Base-by-base conservation (phyloP, 2,329 filamentous ascomycete species). In the Hypocreales sp. region DNA sequence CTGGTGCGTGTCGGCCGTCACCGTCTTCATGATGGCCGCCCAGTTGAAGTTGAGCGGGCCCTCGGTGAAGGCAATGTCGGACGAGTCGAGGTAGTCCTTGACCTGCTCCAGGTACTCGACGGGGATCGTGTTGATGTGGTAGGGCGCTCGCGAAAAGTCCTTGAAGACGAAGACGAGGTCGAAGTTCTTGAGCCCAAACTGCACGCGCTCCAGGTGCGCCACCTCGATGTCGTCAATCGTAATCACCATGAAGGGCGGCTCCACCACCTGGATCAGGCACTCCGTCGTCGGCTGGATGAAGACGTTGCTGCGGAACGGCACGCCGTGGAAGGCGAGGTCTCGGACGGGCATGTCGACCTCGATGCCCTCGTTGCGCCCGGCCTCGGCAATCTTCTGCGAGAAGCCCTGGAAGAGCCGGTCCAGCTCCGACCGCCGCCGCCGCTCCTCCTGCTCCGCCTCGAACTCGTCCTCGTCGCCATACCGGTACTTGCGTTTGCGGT, bases 21-120 rank as follows among this genome's bases (percentile, higher is more conserved):
- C 86, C 0, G 90, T 98, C 67, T 98, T 98, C 84, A 98, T 98
- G 48, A 98, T 98, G 11, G 86, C 93, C 8, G 81, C 79, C 90
- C 90, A 98, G 64, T 95, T 95, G 31, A 98, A 67, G 59, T 98
- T 98, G 40, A 98, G 72, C 2, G 87, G 90, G 31, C 90, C 90
- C 54, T 98, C 92, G 9, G 74, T 80, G 60, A 77, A 95, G 12
- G 90, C 77, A 46, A 98, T 92, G 46, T 98, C 87, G 25, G 90
- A 86, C 2, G 79, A 86, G 53, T 98, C 87, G 8, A 98, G 70
- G 76, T 90, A 98, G 47, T 98, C 92, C 55, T 95, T 95, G 39
- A 98, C 87, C 29, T 82, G 77, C 40, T 98, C 90, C 4, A 98
- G 66, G 3, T 79, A 82, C 48, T 98, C 90, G 15, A 98, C 83